Conservation (phyloP, 441 rosid species). For the Gossypium laxum region DNA sequence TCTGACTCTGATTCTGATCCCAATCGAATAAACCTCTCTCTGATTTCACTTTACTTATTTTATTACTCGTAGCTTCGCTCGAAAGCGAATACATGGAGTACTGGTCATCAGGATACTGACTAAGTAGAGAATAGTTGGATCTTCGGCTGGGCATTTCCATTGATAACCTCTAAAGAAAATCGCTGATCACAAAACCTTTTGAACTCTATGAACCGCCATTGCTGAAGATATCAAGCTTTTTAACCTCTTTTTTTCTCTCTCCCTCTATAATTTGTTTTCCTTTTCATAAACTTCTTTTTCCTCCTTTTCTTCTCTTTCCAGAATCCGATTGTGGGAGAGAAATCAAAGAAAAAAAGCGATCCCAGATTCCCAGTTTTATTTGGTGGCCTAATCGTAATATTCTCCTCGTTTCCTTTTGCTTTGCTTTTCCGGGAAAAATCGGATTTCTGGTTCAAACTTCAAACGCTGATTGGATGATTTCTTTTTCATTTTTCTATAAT, state of each 20-base stretch:
- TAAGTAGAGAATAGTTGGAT: constrained; percentile 75
- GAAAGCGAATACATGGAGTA: constrained; percentile 42
- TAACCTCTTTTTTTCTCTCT: constrained; percentile 21
- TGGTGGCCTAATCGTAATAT: constrained; percentile 31
- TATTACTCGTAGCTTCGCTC: constrained; percentile 34
- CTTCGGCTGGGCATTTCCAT: constrained; percentile 86
- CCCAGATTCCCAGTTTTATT: constrained; percentile 19
- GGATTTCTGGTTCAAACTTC: constrained; percentile 3
- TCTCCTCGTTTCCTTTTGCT: constrained; percentile 8
- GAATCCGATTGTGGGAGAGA: constrained; percentile 22
- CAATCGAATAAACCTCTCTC: constrained; percentile 49
- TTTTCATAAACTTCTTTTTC: not conserved
- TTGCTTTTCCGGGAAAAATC: not conserved
- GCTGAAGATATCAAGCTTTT: constrained; percentile 24
- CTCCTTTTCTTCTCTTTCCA: constrained; percentile 20
- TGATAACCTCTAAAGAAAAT: constrained; percentile 19
- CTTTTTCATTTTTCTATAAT: not conserved
- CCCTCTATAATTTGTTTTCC: constrained; percentile 23
- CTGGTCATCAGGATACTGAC: constrained; percentile 67
- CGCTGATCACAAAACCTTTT: constrained; percentile 26
- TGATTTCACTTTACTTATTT: constrained; percentile 28
- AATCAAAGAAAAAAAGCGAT: constrained; percentile 16
- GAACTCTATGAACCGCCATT: constrained; percentile 49
- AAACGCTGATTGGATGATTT: constrained; percentile 3
- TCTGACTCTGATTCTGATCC: constrained; percentile 47